These are phyloP conservation scores for Helotiales sp. DNA, from an alignment of 2,329 filamentous ascomycete species.

Conservation along the genomic window DNA sequence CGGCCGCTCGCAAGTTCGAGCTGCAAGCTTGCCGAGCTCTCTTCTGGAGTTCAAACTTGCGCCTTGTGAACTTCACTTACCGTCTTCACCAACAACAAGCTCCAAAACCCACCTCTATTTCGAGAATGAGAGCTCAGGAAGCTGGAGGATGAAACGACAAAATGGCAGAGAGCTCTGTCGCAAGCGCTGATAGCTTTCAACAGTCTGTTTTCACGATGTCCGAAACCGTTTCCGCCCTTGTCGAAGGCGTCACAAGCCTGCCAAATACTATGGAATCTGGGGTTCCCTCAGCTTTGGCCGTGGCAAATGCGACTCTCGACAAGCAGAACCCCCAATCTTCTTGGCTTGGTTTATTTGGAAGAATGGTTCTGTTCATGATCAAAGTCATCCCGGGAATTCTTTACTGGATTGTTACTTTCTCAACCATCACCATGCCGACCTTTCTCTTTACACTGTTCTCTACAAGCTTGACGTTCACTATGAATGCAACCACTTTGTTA, in stretches of 20 bases:
- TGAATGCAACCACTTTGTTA: slow-evolving; percentile 97
- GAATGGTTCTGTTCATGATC: slow-evolving; percentile 59
- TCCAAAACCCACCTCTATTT: background rate
- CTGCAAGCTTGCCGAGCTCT: slow-evolving; percentile 1
- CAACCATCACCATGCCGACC: slow-evolving; percentile 87
- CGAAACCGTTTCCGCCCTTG: slow-evolving; percentile 30
- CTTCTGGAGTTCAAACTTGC: background rate
- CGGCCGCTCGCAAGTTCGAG: background rate
- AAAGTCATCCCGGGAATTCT: slow-evolving; percentile 62
- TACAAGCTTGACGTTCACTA: slow-evolving; percentile 92
- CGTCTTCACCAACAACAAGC: background rate
- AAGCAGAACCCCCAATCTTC: slow-evolving; percentile 47
- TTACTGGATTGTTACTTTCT: slow-evolving; percentile 84
- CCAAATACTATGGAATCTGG: slow-evolving; percentile 33
- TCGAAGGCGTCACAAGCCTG: slow-evolving; percentile 33
- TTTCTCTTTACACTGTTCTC: slow-evolving; percentile 90
- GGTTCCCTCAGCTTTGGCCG: slow-evolving; percentile 28
- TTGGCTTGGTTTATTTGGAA: slow-evolving; percentile 63
- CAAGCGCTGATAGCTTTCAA: slow-evolving; percentile 14
- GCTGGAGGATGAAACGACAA: slow-evolving; percentile 22
- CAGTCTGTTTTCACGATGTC: slow-evolving; percentile 25
- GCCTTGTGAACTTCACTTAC: background rate
- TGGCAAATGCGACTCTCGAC: slow-evolving; percentile 27
- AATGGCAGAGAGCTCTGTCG: slow-evolving; percentile 27
- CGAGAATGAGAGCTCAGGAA: slow-evolving; percentile 24